Evolutionary conservation across 108 stramenopile species (phyloP).

Genomic region (Pseudonitzschia delicatissima): DNA sequence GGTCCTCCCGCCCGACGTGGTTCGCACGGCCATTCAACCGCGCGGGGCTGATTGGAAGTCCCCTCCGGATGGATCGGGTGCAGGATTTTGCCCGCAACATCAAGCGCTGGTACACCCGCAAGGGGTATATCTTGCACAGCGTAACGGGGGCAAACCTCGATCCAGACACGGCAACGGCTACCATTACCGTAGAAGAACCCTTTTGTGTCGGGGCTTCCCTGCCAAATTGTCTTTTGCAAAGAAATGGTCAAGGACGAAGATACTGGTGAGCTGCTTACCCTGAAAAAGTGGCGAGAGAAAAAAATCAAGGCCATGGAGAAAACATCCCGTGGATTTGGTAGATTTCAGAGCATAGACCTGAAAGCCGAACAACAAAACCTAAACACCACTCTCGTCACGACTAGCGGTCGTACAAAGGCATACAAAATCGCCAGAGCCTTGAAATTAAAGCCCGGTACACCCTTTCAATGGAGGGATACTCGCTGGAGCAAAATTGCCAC

Average conservation of each 20-base stretch:
- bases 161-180: conserved; percentile 44
- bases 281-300: conserved; percentile 39
- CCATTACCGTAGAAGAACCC: conserved; percentile 48
- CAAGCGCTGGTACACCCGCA: conserved; percentile 65
- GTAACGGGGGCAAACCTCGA: conserved; percentile 69
- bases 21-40: conserved; percentile 57
- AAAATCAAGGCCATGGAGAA: conserved; percentile 18
- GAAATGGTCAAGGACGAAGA: conserved; percentile 57
- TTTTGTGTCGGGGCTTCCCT: conserved; percentile 35
- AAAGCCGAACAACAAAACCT: conserved; percentile 22
- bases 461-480: conserved; percentile 49
- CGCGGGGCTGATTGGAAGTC: conserved; percentile 61
- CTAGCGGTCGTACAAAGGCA: conserved; percentile 63
- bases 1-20: conserved; percentile 59
- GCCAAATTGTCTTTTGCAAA: conserved; percentile 63
- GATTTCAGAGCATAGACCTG: background rate
- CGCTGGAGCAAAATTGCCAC: conserved; percentile 44
- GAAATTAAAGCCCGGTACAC: conserved; percentile 52
- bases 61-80: conserved; percentile 56
- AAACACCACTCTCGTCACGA: conserved; percentile 57
- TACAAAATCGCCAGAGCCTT: conserved; percentile 58
- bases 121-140: conserved; percentile 73
- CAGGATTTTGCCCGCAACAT: conserved; percentile 53
- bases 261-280: conserved; percentile 43
- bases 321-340: conserved; percentile 17